Evolutionary conservation across 2,329 filamentous ascomycete species (phyloP), one percentile per base, ranked within the genome.

Genomic region (Colletotrichum lentis): DNA sequence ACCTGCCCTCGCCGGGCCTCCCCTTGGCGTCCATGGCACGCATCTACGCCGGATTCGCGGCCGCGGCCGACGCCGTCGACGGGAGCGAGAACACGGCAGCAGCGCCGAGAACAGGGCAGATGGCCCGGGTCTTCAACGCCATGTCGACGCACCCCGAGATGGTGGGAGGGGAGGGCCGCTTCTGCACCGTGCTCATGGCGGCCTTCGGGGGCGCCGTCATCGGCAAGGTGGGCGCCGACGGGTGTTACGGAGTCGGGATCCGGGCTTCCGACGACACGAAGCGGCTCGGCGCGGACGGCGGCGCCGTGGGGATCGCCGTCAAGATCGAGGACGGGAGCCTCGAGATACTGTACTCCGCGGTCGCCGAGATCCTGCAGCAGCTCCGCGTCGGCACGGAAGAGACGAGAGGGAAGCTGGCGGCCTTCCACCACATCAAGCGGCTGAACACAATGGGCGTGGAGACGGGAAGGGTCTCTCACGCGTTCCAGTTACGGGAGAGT

Each of bases 301-400:
- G n/a, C n/a, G n/a, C 77, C 0, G 56, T 85, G 3, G 83, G 82
- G 0, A 80, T 85, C 12, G 76, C 82, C 0, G 78, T 83, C 14
- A 85, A 85, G 70, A 77, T 85, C 8, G 82, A 84, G 62, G 84
- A 85, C 52, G 82, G 83, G 0, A 84, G 76, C 66, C 68, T 81
- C 1, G 76, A 75, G 5, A 77, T 83, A 1, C 73, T 85, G 2
- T 83, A 84, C 61, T 76, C 80, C 0, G 82, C 77, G 0, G 75
- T 83, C 1, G 67, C 74, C 3, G 83, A 85, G 69, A 77, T 84
- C 10, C 71, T 85, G 10, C 74, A 79, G n/a, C 81, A 80, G 62
- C 70, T 85, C 1, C 44, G 74, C 0, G 76, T 85, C 18, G 79
- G 80, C 0, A 73, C 74, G 0, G 41, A 59, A 0, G 76, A 77